Base-by-base conservation (phyloP, 805 yeast genomes). In the Saccharomycopsis guyanensis region DNA sequence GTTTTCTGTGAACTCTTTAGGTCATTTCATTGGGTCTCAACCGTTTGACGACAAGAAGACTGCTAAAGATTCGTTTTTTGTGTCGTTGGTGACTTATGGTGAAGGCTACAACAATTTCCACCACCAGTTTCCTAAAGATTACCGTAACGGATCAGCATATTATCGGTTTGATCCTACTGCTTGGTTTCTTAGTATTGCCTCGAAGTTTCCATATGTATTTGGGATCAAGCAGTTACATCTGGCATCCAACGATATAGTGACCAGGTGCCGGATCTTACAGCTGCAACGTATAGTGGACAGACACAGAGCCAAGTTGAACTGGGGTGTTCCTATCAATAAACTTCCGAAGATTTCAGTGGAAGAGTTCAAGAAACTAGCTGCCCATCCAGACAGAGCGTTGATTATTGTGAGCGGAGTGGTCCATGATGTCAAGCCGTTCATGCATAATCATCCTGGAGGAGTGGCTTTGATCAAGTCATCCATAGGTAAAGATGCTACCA, bases 361-460 rank as follows among this genome's bases (percentile, higher is more conserved):
- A 41, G 79, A 75, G 52, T 77, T 76, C 62, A 63, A 60, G 53
- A 53, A 52, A 38, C 18, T 49, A 4, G 46, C 58, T 48, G 65
- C 67, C 2, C 54, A 54, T 23, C 70, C 62, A 41, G 62, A 69
- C 59, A 61, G 79, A 40, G 80, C 82, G 25, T 73, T 87, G 53
- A 86, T 87, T 24, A 86, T 87, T 12, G 86, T 89, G 40, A 85
- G 86, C 38, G 95, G 95, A 32, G 86, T 91, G 43, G 93, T 89
- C 22, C 97, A 91, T 63, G 97, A 89, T 60, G 84, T 91, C 10
- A 81, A 95, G 3, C 94, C 93, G 24, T 89, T 89, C 62, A 80
- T 88, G 61, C 80, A 82, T 56, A 86, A 86, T 57, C 97, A 89
- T 63, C 97, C 97, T 1, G 97, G 97, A 54, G 97, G 97, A 1